Conservation (phyloP, 441 rosid genomes). For the Brassica hybrid region DNA sequence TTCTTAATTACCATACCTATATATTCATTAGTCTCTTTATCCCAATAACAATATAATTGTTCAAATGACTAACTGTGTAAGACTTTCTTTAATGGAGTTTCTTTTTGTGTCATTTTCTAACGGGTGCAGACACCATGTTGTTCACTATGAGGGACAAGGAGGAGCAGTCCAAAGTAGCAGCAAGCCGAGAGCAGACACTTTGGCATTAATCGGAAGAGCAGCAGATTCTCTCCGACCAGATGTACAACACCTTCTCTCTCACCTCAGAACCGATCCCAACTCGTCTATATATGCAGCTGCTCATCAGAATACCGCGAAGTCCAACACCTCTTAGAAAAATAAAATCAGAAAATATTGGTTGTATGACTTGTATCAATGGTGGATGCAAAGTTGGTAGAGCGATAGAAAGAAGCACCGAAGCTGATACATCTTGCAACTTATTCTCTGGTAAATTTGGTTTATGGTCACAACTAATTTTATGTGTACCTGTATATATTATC, state of each 20-base stretch:
- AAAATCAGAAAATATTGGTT: background rate
- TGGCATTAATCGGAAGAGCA: constrained; percentile 66
- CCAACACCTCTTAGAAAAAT: constrained; percentile 29
- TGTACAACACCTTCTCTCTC: constrained; percentile 84
- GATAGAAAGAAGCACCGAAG: background rate
- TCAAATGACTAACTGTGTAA: background rate
- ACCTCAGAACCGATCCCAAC: constrained; percentile 72
- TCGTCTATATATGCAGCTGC: constrained; percentile 87
- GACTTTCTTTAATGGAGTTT: background rate
- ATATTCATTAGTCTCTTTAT: background rate
- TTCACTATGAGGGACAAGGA: constrained; percentile 94
- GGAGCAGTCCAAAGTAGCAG: constrained; percentile 90
- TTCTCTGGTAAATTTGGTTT: background rate
- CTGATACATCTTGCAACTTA: background rate
- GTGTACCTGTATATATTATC: background rate
- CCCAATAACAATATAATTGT: constrained; percentile 43
- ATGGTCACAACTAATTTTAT: background rate
- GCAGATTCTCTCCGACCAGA: constrained; percentile 78
- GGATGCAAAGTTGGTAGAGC: background rate
- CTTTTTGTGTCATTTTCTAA: background rate
- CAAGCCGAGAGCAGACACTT: constrained; percentile 81
- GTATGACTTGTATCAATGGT: background rate
- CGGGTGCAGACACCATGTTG: constrained; percentile 71
- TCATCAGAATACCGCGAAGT: constrained; percentile 73
- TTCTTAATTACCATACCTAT: background rate